Evolutionary conservation across 345 rosid genomes (phyloP).

Genomic region (Gossypium raimondii): DNA sequence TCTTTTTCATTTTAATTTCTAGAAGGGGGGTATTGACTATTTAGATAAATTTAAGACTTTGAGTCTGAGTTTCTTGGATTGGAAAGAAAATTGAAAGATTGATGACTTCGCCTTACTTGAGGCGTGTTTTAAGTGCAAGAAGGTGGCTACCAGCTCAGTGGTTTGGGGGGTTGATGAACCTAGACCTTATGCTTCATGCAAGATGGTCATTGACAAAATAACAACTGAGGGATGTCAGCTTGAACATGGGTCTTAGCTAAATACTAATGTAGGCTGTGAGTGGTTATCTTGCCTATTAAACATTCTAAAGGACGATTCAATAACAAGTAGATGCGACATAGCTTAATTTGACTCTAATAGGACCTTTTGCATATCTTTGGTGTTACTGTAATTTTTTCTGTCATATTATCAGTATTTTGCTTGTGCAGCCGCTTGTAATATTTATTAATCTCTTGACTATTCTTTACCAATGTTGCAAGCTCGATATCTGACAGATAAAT

Average conservation of each 20-base stretch:
- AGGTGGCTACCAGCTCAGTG: neutral
- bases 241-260: neutral
- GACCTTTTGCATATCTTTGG: neutral
- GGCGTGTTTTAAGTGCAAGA: neutral
- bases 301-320: neutral
- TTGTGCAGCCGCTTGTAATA: slow-evolving; percentile 1
- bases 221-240: neutral
- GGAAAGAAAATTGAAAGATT: neutral
- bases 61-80: neutral
- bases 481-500: slow-evolving; percentile 10
- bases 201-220: neutral
- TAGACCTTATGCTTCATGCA: neutral
- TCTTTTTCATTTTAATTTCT: neutral
- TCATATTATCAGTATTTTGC: slow-evolving; percentile 1
- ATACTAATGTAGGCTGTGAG: neutral
- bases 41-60: neutral
- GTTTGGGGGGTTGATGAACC: neutral
- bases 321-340: neutral
- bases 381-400: neutral
- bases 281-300: neutral
- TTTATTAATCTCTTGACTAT: neutral
- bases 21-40: neutral
- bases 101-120: neutral
- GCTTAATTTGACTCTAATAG: neutral
- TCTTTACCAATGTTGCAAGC: neutral